Percentiles rank a stretch among this genome's conserved stretches.
These are phyloP conservation scores for Amoebophrya sp. DNA, from an alignment of 169 alveolate species.

Conservation along the genomic window DNA sequence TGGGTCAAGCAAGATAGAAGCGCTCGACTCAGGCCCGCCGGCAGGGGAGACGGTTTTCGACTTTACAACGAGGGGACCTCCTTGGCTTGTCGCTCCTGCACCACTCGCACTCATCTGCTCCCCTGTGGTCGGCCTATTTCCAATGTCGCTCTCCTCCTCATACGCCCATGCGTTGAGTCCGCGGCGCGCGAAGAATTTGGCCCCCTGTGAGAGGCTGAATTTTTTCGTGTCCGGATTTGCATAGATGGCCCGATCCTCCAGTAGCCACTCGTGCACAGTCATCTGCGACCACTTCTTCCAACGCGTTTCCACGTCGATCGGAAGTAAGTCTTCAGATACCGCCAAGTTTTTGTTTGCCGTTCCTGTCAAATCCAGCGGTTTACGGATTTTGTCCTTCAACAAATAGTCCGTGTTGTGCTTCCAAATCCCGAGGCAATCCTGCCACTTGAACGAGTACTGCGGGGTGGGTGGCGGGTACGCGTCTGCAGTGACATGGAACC, in stretches of 20 bases:
- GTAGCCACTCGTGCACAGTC: not conserved
- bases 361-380: not conserved
- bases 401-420: not conserved
- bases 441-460: not conserved
- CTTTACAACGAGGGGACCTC: no score
- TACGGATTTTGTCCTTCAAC: not conserved
- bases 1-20: no score
- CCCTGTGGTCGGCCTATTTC: no score
- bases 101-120: no score
- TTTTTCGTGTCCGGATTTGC: not conserved
- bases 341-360: not conserved
- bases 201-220: not conserved
- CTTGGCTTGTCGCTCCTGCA: no score
- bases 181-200: not conserved
- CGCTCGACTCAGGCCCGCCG: no score
- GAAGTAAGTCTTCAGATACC: not conserved
- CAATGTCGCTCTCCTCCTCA: no score
- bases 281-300: not conserved
- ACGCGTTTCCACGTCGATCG: not conserved
- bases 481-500: no score
- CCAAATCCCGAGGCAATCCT: not conserved
- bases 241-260: not conserved
- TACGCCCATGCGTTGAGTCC: not conserved
- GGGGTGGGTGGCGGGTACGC: no score
- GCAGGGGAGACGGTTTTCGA: no score